phyloP scores from a whole-genome alignment of 495 filamentous ascomycete species.

The Daldinia bambusicola region DNA sequence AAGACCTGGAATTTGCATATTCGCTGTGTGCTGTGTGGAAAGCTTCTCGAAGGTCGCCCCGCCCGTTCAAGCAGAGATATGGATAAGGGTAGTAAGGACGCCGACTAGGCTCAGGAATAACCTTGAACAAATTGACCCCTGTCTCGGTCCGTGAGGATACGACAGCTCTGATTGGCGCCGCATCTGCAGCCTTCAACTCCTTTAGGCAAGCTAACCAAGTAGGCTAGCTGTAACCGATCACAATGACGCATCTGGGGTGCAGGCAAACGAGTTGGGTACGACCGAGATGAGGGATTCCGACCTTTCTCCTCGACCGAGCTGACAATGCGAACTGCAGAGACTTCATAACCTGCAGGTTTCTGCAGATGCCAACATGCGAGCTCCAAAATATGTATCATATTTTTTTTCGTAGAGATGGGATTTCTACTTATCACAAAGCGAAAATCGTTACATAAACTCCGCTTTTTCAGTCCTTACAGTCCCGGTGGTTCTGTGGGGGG shows the following conservation, averaged over 20 bases:
- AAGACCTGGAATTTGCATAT: slow-evolving; percentile 23
- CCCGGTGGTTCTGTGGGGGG: slow-evolving; percentile 20
- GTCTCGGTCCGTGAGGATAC: slow-evolving; percentile 39
- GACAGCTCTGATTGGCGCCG: slow-evolving; percentile 35
- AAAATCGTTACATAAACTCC: slow-evolving; percentile 30
- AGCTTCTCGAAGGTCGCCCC: slow-evolving; percentile 43
- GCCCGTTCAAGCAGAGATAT: slow-evolving; percentile 22
- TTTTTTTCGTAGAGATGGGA: slow-evolving; percentile 15
- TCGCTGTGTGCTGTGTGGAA: slow-evolving; percentile 28
- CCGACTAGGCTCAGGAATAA: slow-evolving; percentile 37
- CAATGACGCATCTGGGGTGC: slow-evolving; percentile 45
- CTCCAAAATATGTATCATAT: slow-evolving; percentile 20
- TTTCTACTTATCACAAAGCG: slow-evolving; percentile 16
- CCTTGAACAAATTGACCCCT: slow-evolving; percentile 32
- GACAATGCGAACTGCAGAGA: slow-evolving; percentile 19
- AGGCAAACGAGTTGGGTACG: slow-evolving; percentile 38
- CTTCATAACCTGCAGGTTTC: slow-evolving; percentile 21
- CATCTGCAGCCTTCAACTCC: slow-evolving; percentile 27
- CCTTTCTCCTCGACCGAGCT: slow-evolving; percentile 33
- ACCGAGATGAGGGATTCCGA: slow-evolving; percentile 31
- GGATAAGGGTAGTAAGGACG: slow-evolving; percentile 20
- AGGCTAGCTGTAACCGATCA: slow-evolving; percentile 38
- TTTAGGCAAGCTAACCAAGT: slow-evolving; percentile 27
- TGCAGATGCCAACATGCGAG: slow-evolving; percentile 27
- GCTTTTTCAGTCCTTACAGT: slow-evolving; percentile 12